Percentiles rank a stretch among this genome's conserved stretches.
Conservation (phyloP, 176 grass and related monocot species). For the Eleusine indica region DNA sequence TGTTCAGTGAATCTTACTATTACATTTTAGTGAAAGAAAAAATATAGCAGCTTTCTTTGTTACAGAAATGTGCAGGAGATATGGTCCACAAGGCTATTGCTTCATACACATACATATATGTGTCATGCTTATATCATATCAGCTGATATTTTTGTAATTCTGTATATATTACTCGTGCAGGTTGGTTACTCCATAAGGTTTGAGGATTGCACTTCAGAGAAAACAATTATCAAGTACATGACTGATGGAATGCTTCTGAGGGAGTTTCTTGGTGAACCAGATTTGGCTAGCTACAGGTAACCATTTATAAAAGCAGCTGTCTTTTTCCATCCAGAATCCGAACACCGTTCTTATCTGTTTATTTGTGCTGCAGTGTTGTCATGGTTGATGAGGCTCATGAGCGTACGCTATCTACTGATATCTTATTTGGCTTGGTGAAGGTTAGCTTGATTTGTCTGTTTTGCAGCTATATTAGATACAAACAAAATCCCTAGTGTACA, state of each 20-base stretch:
- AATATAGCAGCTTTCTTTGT: not conserved
- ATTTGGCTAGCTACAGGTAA: conserved; percentile 95
- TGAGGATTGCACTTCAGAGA: conserved; percentile 98
- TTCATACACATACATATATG: not conserved
- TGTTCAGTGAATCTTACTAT: not conserved
- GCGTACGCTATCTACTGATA: conserved; percentile 91
- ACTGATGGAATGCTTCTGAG: conserved; percentile 95
- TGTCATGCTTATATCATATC: conserved; percentile 3
- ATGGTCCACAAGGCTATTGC: not conserved
- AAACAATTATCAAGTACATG: conserved; percentile 97
- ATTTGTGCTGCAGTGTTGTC: conserved; percentile 62
- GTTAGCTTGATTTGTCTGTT: conserved; percentile 42
- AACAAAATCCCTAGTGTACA: not conserved
- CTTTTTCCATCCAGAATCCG: not conserved
- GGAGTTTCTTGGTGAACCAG: conserved; percentile 95
- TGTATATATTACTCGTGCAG: conserved; percentile 47
- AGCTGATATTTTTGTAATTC: conserved; percentile 27
- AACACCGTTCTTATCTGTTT: conserved; percentile 30
- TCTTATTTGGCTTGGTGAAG: conserved; percentile 95
- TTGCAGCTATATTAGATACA: not conserved
- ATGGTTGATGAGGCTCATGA: conserved; percentile 99
- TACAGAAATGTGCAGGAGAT: not conserved
- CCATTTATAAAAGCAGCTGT: not conserved
- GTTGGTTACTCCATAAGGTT: conserved; percentile 98
- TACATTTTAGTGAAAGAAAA: not conserved